Conservation (phyloP, 1,284 basidiomycete species). For the Fomitiporia mediterranea region DNA sequence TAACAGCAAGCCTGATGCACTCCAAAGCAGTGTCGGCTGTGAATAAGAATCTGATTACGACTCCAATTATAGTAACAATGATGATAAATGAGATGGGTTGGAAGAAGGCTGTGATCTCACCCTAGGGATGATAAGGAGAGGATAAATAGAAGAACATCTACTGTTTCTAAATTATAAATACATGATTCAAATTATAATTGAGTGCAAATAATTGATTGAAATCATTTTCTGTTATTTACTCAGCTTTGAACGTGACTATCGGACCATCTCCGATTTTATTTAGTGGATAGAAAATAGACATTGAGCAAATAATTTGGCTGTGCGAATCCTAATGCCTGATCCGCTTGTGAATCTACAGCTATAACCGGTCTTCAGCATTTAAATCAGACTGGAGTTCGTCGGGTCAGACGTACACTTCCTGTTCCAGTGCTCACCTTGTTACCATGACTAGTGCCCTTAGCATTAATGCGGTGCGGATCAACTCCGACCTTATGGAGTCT, state of each 20-base stretch:
- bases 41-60: too few species aligned
- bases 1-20: too few species aligned
- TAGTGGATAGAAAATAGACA: too few species aligned
- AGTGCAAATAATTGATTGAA: too few species aligned
- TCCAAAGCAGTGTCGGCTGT: too few species aligned
- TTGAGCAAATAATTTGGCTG: constrained; percentile 1
- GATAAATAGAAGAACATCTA: too few species aligned
- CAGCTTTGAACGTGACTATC: neutral
- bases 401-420: neutral
- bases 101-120: too few species aligned
- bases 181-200: too few species aligned
- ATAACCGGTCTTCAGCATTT: neutral
- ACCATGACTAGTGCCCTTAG: constrained; percentile 8
- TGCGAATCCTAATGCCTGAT: constrained; percentile 6
- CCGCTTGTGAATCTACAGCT: neutral
- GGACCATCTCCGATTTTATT: neutral
- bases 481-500: constrained; percentile 14
- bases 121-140: too few species aligned
- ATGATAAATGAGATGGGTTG: too few species aligned
- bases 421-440: neutral
- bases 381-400: neutral
- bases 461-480: constrained; percentile 15
- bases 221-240: neutral
- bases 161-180: too few species aligned
- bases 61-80: too few species aligned